A percentile compares a stretch with the other conserved stretches of the same genome.
Evolutionary conservation across 805 yeast species (phyloP).

Genomic region (Huiozyma naganishii): DNA sequence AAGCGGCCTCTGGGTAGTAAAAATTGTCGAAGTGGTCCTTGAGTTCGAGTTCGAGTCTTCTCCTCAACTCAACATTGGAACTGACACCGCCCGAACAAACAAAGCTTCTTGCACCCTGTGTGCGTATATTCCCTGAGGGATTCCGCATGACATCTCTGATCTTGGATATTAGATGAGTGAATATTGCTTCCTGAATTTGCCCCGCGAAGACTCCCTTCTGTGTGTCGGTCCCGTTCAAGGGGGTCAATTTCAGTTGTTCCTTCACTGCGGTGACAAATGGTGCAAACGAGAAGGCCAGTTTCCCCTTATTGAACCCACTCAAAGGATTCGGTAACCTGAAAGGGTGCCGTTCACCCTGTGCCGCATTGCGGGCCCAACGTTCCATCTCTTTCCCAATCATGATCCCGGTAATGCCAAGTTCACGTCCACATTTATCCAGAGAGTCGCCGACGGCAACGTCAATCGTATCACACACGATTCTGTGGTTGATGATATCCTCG

Average conservation of each 20-base stretch:
- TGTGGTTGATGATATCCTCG: conserved; percentile 50
- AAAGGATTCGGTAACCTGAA: conserved; percentile 42
- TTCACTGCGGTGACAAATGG: conserved; percentile 54
- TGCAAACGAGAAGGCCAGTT: conserved; percentile 62
- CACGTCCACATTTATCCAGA: conserved; percentile 84
- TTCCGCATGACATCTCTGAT: conserved; percentile 36
- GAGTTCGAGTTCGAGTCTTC: conserved; percentile 35
- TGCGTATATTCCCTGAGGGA: conserved; percentile 31
- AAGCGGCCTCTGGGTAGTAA: conserved; percentile 54
- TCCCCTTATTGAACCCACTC: conserved; percentile 36
- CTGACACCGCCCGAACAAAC: conserved; percentile 95
- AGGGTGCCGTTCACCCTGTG: neutral
- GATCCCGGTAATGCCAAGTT: conserved; percentile 65
- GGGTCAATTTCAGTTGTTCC: conserved; percentile 18
- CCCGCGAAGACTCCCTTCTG: conserved; percentile 34
- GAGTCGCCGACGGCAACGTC: conserved; percentile 94
- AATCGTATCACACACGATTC: conserved; percentile 58
- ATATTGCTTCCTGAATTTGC: conserved; percentile 53
- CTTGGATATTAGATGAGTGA: conserved; percentile 62
- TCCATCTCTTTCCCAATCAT: conserved; percentile 86
- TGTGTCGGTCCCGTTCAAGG: conserved; percentile 10
- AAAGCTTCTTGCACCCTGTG: conserved; percentile 34
- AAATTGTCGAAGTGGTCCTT: conserved; percentile 28
- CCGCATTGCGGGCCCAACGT: conserved; percentile 28
- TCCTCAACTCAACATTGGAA: conserved; percentile 50